Base-by-base conservation (phyloP, 805 yeast genomes). In the Pichia pseudocactophila region DNA sequence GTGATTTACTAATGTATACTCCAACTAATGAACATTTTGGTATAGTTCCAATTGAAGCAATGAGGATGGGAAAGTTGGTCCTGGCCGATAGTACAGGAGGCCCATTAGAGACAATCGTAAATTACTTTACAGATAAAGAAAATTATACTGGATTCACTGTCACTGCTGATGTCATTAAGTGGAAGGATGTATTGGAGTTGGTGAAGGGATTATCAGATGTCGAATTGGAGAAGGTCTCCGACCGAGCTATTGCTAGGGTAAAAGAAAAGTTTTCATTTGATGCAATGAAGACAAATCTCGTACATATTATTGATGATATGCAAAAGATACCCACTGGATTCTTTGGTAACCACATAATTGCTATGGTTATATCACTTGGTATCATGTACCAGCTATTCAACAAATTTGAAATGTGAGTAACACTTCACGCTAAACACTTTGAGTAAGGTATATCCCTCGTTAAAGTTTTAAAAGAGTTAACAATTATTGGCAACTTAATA, bases 11-110 rank as follows among this genome's bases (percentile, higher is more conserved):
- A 18, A 63, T 89, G 36, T 92, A 92, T 57, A 92, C 99, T 0
- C 98, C 99, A 3, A 70, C 83, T 0, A 74, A 73, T 53, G 98
- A 92, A 61, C 99, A 92, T 64, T 92, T 92, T 58, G 99, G 99
- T 12, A 92, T 92, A 49, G 99, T 92, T 9, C 99, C 99, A 1
- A 70, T 92, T 13, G 98, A 92, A 59, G 89, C 96, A 11, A 89
- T 92, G 97, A 71, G 81, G 37, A 69, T 75, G 44, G 82, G 84
- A 25, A 80, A 81, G 0, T 87, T 95, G 0, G 96, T 89, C 0
- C 64, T 92, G 40, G 96, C 96, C 0, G 80, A 82, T 5, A 78
- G 84, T 54, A 78, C 78, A 32, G 99, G 98, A 22, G 99, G 99
- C 0, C 98, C 98, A 0, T 62, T 80, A 30, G 99, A 92, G 57